Evolutionary conservation across 768 basidiomycete genomes (phyloP).

Genomic region (Artomyces pyxidatus): DNA sequence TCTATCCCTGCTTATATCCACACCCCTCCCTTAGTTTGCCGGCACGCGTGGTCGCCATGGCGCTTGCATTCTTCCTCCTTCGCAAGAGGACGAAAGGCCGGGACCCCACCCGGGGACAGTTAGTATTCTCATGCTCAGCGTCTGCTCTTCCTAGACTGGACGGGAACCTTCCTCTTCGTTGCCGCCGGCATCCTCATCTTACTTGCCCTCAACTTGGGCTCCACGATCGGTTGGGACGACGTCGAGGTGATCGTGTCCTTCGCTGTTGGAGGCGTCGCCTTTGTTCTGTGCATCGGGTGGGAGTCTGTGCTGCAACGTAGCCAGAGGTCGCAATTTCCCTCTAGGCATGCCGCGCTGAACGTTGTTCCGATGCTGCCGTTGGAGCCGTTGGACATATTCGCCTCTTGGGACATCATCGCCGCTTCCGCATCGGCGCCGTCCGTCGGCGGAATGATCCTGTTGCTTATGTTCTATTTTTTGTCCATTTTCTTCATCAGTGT

Average conservation of each 20-base stretch:
- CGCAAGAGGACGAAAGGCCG: conserved; percentile 26
- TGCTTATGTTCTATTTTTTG: conserved; percentile 48
- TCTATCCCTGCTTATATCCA: background rate
- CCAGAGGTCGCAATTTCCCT: background rate
- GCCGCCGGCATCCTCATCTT: conserved; percentile 37
- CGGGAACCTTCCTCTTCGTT: conserved; percentile 38
- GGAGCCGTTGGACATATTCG: conserved; percentile 36
- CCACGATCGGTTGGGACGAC: conserved; percentile 32
- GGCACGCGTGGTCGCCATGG: conserved; percentile 25
- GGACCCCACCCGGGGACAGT: conserved; percentile 8
- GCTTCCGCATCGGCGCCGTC: conserved; percentile 31
- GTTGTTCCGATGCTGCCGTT: conserved; percentile 42
- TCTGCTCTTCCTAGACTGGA: conserved; percentile 35
- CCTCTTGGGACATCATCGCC: conserved; percentile 32
- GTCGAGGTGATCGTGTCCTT: conserved; percentile 40
- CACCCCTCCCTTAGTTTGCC: conserved; percentile 29
- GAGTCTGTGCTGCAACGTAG: conserved; percentile 31
- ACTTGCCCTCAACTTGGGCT: conserved; percentile 45
- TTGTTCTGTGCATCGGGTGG: conserved; percentile 35
- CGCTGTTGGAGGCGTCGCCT: conserved; percentile 34
- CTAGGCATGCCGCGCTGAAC: conserved; percentile 7
- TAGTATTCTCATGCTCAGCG: conserved; percentile 13
- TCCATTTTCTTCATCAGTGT: conserved; percentile 44
- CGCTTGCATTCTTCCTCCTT: conserved; percentile 35
- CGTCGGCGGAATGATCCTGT: conserved; percentile 40